Evolutionary conservation across 495 filamentous ascomycete species (phyloP).

Genomic region (Penicillium angulare): DNA sequence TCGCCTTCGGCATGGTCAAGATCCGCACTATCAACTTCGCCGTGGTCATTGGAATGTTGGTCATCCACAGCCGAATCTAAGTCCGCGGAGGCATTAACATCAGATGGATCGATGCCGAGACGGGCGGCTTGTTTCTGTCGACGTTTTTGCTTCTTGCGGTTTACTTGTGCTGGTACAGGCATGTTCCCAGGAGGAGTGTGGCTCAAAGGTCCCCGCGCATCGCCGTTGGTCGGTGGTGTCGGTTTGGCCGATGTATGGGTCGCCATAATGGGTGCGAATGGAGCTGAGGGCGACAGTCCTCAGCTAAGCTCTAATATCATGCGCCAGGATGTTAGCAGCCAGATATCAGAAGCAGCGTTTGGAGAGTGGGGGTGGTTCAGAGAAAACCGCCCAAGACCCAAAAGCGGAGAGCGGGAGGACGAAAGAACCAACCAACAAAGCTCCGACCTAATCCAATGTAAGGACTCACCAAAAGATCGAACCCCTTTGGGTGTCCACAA

Average conservation of each 20-base stretch:
- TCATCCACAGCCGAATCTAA: slow-evolving; percentile 17
- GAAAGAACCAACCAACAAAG: slow-evolving; percentile 36
- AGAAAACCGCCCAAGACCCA: not conserved
- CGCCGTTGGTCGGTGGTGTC: slow-evolving; percentile 36
- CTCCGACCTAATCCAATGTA: slow-evolving; percentile 25
- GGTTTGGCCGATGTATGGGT: slow-evolving; percentile 30
- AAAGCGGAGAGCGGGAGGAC: slow-evolving; percentile 31
- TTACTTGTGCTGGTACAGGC: slow-evolving; percentile 51
- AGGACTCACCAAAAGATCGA: slow-evolving; percentile 17
- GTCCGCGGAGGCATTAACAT: slow-evolving; percentile 21
- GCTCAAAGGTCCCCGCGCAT: slow-evolving; percentile 29
- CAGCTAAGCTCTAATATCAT: slow-evolving; percentile 11
- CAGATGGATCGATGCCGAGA: slow-evolving; percentile 55
- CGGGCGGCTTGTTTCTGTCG: slow-evolving; percentile 74
- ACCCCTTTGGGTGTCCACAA: slow-evolving; percentile 11
- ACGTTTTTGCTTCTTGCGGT: slow-evolving; percentile 91
- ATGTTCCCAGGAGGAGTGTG: slow-evolving; percentile 25
- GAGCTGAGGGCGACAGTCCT: slow-evolving; percentile 20
- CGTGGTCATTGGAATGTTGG: slow-evolving; percentile 29
- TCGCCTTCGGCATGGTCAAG: slow-evolving; percentile 15
- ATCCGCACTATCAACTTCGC: slow-evolving; percentile 27
- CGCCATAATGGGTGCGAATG: slow-evolving; percentile 32
- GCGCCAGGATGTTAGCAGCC: slow-evolving; percentile 5
- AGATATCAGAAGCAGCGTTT: not conserved
- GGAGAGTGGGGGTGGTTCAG: not conserved